Evolutionary conservation across 768 basidiomycete species (phyloP).

Genomic region (Psilocybe cyanescens): DNA sequence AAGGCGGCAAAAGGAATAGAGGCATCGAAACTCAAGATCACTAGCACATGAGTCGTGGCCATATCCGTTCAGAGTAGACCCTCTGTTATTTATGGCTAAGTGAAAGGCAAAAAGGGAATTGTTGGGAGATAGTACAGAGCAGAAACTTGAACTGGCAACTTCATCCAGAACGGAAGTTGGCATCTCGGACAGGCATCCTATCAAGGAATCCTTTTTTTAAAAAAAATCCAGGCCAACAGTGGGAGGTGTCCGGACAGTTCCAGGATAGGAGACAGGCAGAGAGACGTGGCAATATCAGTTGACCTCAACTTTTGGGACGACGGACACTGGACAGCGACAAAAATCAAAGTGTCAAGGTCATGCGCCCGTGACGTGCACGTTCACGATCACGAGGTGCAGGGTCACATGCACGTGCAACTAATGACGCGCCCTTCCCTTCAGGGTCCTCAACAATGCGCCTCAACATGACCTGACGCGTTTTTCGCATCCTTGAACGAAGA

Average conservation of each 20-base stretch:
- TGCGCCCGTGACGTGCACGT: constrained; percentile 1
- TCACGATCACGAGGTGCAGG: constrained; percentile 13
- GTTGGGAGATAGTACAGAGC: neutral
- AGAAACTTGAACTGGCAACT: neutral
- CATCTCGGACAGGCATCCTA: too few relatives aligned
- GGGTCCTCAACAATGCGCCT: neutral
- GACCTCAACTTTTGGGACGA: neutral
- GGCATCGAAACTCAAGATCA: too few relatives aligned
- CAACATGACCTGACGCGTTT: constrained; percentile 8
- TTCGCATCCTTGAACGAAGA: neutral
- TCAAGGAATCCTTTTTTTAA: neutral
- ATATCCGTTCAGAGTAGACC: too few relatives aligned
- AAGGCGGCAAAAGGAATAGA: neutral
- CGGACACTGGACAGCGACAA: neutral
- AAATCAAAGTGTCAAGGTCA: neutral
- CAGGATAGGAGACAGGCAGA: neutral
- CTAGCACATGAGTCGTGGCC: too few relatives aligned
- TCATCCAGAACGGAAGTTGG: too few relatives aligned
- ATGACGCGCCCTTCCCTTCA: constrained; percentile 12
- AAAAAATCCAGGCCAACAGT: neutral
- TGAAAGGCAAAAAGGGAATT: neutral
- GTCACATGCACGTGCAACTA: constrained; percentile 17
- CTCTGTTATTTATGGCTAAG: neutral
- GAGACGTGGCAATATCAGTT: neutral
- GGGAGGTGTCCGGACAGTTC: neutral